Evolutionary conservation across 176 grass and related monocot genomes (phyloP).

Genomic region (Oryza nivara): DNA sequence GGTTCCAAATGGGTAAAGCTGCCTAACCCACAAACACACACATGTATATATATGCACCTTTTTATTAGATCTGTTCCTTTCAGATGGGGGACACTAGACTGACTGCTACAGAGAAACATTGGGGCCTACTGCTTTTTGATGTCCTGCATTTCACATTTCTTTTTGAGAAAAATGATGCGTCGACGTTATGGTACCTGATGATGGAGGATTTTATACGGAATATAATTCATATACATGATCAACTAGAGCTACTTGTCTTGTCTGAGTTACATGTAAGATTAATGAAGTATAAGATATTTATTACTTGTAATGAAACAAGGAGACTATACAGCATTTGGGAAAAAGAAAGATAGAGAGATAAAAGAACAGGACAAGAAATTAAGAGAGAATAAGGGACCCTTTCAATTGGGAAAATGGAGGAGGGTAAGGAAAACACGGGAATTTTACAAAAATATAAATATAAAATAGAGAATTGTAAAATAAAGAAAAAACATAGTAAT

Average conservation of each 20-base stretch:
- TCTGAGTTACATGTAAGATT: not conserved
- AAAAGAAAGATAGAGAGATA: too few relatives aligned
- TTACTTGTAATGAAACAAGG: too few relatives aligned
- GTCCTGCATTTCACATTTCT: not conserved
- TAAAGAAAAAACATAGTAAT: too few relatives aligned
- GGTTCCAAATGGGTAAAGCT: not conserved
- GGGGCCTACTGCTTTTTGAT: not conserved
- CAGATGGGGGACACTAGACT: not conserved
- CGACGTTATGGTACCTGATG: not conserved
- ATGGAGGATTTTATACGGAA: not conserved
- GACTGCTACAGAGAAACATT: not conserved
- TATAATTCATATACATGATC: too few relatives aligned
- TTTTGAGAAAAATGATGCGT: not conserved
- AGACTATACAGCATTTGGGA: too few relatives aligned
- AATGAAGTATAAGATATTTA: too few relatives aligned
- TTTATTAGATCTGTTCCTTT: not conserved
- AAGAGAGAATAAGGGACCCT: too few relatives aligned
- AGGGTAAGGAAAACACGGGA: too few relatives aligned
- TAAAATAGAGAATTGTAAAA: too few relatives aligned
- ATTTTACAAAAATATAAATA: too few relatives aligned
- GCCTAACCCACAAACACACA: not conserved
- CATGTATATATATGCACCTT: not conserved
- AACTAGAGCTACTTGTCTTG: not conserved
- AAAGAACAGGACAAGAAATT: too few relatives aligned
- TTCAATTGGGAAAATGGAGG: too few relatives aligned